phyloP scores from a whole-genome alignment of 257 asterid genomes.

The Solanum ahanhuiri region DNA sequence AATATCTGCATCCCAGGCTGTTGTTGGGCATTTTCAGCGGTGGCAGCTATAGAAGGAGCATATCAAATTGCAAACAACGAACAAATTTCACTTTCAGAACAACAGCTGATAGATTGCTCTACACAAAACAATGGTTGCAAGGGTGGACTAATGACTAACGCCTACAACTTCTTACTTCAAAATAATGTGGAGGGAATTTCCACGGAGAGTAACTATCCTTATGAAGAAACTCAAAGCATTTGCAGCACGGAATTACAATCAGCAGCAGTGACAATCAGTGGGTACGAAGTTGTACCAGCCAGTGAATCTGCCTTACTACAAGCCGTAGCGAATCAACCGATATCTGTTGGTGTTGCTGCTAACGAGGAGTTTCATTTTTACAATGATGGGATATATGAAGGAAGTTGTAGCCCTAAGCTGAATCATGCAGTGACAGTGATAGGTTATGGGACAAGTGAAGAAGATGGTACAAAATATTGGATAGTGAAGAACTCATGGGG shows the following conservation, averaged over 20 bases:
- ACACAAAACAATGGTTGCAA: background rate
- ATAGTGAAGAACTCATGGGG: slow-evolving; percentile 4
- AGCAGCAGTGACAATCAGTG: background rate
- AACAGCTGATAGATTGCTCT: background rate
- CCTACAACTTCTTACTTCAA: background rate
- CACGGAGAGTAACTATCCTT: background rate
- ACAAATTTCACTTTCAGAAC: background rate
- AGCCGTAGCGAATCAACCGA: background rate
- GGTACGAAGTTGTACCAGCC: background rate
- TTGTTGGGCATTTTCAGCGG: slow-evolving; percentile 6
- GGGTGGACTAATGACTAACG: background rate
- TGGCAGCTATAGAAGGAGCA: slow-evolving; percentile 1
- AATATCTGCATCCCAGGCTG: background rate
- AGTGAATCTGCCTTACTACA: background rate
- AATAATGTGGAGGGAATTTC: background rate
- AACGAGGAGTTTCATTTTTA: background rate
- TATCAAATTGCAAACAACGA: background rate
- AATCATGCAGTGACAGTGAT: background rate
- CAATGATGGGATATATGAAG: background rate
- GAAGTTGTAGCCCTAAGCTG: background rate
- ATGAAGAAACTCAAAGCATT: background rate
- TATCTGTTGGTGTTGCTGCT: background rate
- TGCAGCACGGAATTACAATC: background rate
- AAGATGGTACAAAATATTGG: slow-evolving; percentile 1
- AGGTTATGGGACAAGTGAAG: background rate